Base-by-base conservation (phyloP, 2,329 filamentous ascomycete species). In the Arthrobotrys conoides region DNA sequence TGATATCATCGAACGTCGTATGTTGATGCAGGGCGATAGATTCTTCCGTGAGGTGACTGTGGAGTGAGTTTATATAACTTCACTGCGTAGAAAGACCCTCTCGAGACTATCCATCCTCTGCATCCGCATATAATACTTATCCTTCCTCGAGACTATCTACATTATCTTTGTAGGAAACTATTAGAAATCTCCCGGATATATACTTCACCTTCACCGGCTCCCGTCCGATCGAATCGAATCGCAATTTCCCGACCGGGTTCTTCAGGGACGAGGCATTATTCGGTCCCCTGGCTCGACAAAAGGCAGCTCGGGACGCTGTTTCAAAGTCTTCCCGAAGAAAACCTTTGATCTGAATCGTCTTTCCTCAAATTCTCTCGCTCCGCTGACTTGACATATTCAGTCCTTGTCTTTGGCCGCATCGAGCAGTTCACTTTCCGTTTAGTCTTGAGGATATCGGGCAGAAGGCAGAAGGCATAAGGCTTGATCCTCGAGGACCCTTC, bases 211-310 rank as follows among this genome's bases (percentile, higher is more conserved):
- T 69, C 65, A 59, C 44, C 65, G 67, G 67, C 67, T 71, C 46
- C 44, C 12, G 33, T 66, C 69, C 69, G 69, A 66, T 20, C 3
- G 22, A 30, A 30, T 8, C 9, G 36, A 20, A 72, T 65, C 59
- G 59, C 49, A 71, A 71, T 71, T 38, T 53, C 38, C 48, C 53
- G 22, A 59, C 38, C 36, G 24, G 41, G 30, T 33, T 61, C 36
- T 38, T 44, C 33, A 48, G 69, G 68, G 48, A 57, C 69, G 69
- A 72, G 69, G 69, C 69, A 72, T 72, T 65, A 71, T 49, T 64
- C 38, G 46, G 27, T 57, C 59, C 70, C 61, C 38, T 53, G 49
- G 18, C 38, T n/a, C 27, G 14, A 55, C 27, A 55, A 63, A 71
- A 64, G 55, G 61, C 24, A 64, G 44, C 61, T 72, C 69, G 69